phyloP scores from a whole-genome alignment of 371 early-diverging fungal species.

The Actinomucor elegans region DNA sequence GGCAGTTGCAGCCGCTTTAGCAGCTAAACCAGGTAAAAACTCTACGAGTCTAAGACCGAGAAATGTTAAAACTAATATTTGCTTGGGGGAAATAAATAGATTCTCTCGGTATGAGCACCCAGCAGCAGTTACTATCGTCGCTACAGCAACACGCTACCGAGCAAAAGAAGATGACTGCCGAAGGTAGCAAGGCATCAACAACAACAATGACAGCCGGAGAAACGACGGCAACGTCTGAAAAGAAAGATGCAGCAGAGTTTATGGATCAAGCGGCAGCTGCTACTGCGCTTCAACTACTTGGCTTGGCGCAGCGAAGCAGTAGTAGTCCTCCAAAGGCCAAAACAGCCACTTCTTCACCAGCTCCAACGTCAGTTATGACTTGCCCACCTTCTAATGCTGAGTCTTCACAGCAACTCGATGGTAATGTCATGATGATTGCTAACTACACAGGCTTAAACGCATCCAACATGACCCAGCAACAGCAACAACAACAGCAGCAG shows the following conservation, averaged over 20 bases:
- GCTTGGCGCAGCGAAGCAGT: constrained; percentile 14
- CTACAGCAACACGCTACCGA: constrained; percentile 1
- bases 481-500: neutral
- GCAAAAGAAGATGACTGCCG: neutral
- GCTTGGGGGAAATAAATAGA: too few species aligned
- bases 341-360: neutral
- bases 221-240: neutral
- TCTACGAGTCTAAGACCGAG: too few species aligned
- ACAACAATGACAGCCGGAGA: constrained; percentile 1
- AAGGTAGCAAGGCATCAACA: neutral
- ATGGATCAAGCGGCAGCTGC: constrained; percentile 33
- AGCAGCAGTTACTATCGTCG: constrained; percentile 5
- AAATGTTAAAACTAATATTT: too few species aligned
- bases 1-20: constrained; percentile 40
- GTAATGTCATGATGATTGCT: constrained; percentile 14
- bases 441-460: neutral
- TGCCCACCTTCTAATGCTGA: neutral
- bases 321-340: neutral
- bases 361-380: neutral
- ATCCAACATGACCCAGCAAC: neutral
- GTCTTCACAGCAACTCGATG: neutral
- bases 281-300: constrained; percentile 22
- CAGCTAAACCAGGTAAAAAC: constrained; percentile 32
- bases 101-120: too few species aligned
- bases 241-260: constrained; percentile 4